phyloP scores from a whole-genome alignment of 2,329 filamentous ascomycete genomes.

The Grosmannia huntii region DNA sequence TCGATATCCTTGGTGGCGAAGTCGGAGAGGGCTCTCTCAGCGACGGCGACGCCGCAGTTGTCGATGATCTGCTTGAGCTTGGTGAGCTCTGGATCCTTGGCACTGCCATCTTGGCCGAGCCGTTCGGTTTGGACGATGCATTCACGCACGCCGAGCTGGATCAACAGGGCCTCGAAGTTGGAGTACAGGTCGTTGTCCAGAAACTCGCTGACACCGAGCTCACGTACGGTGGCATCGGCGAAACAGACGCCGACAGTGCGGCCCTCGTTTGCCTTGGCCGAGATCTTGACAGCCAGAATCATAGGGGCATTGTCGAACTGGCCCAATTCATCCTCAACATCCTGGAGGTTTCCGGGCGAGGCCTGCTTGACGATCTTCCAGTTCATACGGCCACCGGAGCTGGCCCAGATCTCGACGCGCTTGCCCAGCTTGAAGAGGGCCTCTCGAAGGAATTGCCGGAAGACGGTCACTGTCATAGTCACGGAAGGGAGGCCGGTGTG shows the following conservation, averaged over 20 bases:
- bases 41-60: conserved; percentile 80
- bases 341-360: conserved; percentile 90
- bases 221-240: conserved; percentile 88
- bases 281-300: conserved; percentile 88
- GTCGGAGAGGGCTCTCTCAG: conserved; percentile 63
- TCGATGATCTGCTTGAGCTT: conserved; percentile 85
- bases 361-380: conserved; percentile 91
- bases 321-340: conserved; percentile 86
- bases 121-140: conserved; percentile 75
- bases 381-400: conserved; percentile 61
- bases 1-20: conserved; percentile 90
- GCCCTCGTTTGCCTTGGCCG: conserved; percentile 73
- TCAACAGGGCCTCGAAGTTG: conserved; percentile 91
- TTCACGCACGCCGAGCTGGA: conserved; percentile 91
- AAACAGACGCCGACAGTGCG: conserved; percentile 91
- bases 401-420: conserved; percentile 81
- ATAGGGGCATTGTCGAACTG: conserved; percentile 84
- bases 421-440: conserved; percentile 86
- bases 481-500: conserved; percentile 82
- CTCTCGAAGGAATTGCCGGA: conserved; percentile 88
- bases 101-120: conserved; percentile 38
- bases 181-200: conserved; percentile 98
- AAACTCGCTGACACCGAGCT: conserved; percentile 94
- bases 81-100: conserved; percentile 74
- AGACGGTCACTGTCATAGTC: conserved; percentile 90